Evolutionary conservation across 306 rosid species (phyloP), one percentile per base, ranked within the genome.

Genomic region (Comarum palustre): DNA sequence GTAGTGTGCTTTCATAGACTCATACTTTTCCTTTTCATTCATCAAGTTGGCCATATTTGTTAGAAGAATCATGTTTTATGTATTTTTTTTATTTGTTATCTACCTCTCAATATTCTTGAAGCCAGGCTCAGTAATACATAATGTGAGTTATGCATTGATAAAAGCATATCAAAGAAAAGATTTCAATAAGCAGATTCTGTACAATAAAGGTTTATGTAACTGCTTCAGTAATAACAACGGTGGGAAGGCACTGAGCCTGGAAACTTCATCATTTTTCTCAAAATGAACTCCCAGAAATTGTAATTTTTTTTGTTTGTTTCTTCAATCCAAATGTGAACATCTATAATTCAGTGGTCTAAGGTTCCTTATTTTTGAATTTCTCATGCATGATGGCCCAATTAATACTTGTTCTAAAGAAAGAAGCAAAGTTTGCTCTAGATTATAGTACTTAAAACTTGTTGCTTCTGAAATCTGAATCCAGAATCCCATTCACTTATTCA

Each of bases 381-480:
- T 39, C 15, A 64, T 39, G 29, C 16, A n/a, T 36, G 68, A 36
- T 64, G 48, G 48, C 29, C 17, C 31, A 11, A 8, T 64, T 29
- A 7, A 64, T n/a, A 64, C 31, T 20, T n/a, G 32, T 64, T 4
- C 31, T 19, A 25, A 9, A 64, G 14, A 50, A 39, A 39, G 32
- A 64, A 12, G 32, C 17, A 20, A 64, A 10, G 29, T 64, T 41
- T 39, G 15, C 48, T 64, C 39, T 4, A 10, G 69, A 64, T 38
- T 64, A 48, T 38, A 38, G 31, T 38, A 17, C 3, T 34, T 2
- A 20, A 39, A 69, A n/a, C 20, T 32, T 51, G 64, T 16, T 52
- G 64, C 50, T 36, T 69, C 15, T 70, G 50, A 70, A 70, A 22
- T 69, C 15, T 70, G 50, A 70, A 70, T 36, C 36, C 51, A 4